A percentile compares a stretch with the other conserved stretches of the same genome.
These are phyloP conservation scores for Marasmius oreades DNA, from an alignment of 1,284 basidiomycete genomes.

Conservation along the genomic window DNA sequence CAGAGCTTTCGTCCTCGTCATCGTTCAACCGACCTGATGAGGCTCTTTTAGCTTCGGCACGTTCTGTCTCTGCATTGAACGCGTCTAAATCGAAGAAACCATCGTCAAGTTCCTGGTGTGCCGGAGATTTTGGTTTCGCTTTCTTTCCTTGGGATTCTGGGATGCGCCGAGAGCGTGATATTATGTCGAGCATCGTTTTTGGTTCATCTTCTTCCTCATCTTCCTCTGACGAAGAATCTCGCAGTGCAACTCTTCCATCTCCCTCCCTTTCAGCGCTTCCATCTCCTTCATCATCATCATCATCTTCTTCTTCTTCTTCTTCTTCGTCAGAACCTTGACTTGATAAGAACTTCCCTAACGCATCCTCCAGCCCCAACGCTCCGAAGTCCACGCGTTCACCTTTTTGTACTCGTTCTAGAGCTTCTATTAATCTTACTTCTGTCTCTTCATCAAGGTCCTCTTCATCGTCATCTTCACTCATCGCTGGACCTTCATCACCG, in stretches of 20 bases:
- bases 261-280: conserved; percentile 31
- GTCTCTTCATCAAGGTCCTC: conserved; percentile 25
- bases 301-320: conserved; percentile 17
- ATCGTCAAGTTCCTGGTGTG: conserved; percentile 70
- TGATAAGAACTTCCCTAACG: conserved; percentile 3
- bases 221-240: conserved; percentile 12
- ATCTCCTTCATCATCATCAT: conserved; percentile 29
- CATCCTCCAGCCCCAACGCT: conserved; percentile 24
- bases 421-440: conserved; percentile 19
- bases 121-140: conserved; percentile 11
- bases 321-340: conserved; percentile 26
- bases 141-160: conserved; percentile 1
- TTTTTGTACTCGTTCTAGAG: conserved; percentile 23
- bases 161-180: conserved; percentile 1
- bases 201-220: conserved; percentile 27
- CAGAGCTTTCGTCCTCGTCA: conserved; percentile 54
- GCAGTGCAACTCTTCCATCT: conserved; percentile 24
- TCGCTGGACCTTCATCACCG: conserved; percentile 24
- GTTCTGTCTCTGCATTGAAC: conserved; percentile 88
- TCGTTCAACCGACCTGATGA: conserved; percentile 58
- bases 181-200: conserved; percentile 9
- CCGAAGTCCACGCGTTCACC: conserved; percentile 27
- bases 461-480: conserved; percentile 24
- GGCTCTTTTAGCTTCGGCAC: conserved; percentile 66
- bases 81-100: conserved; percentile 88